Evolutionary conservation across 495 filamentous ascomycete species (phyloP), one percentile per base, ranked within the genome.

Genomic region (Aspergillus hancockii): DNA sequence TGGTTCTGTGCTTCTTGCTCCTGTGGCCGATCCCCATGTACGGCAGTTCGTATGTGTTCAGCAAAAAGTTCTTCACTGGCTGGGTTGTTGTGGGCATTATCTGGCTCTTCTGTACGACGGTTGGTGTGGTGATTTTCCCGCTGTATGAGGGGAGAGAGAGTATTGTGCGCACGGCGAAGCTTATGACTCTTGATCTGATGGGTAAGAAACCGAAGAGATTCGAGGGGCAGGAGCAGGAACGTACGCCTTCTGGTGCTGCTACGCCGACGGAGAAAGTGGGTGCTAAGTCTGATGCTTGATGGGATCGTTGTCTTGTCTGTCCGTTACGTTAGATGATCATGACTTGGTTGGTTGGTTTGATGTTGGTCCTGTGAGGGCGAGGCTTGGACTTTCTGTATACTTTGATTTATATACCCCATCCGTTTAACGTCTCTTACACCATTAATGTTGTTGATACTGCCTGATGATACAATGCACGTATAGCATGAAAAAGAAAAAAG

Each of bases 11-110:
- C 8, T 74, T 98, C 54, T 72, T 98, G 3, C 79, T 98, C 21
- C 82, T 97, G 49, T 98, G 93, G 93, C 93, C 93, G 9, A 94
- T 97, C 80, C 93, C 93, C 1, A 85, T 98, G 85, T 98, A 95
- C 68, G 93, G 91, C 8, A 79, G 80, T 8, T 84, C 83, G 21
- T 98, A 98, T 67, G 82, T 97, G 38, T 97, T 97, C 77, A 89
- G 85, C 70, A 92, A 91, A 77, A 81, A 82, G 47, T 97, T 97
- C 79, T 97, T 96, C 75, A 93, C 91, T 2, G 92, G 93, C 34
- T 97, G 92, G 92, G 85, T 96, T 18, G 77, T 82, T 14, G 88
- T 97, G 3, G 92, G 91, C 0, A 89, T 97, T 49, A 71, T 93
- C 28, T 97, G 92, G 93, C 80, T 97, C 62, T 95, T 96, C 68